Evolutionary conservation across 495 filamentous ascomycete genomes (phyloP).

Genomic region (Apiosordaria backusii): DNA sequence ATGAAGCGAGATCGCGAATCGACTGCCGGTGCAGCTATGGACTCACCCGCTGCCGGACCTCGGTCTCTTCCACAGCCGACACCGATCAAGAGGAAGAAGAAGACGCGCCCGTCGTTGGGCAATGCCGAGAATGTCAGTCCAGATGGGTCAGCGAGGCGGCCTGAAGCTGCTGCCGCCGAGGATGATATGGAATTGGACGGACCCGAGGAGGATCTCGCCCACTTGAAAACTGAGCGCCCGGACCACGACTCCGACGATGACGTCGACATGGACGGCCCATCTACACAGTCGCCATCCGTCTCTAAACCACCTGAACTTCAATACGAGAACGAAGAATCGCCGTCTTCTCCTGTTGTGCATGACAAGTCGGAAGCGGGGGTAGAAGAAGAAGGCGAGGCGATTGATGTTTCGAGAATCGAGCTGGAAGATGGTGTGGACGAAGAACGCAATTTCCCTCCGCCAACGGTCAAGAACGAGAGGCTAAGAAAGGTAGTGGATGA

Average conservation of each 20-base stretch:
- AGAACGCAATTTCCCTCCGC: background rate
- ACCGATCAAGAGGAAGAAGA: background rate
- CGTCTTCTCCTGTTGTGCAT: background rate
- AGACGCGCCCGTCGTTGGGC: background rate
- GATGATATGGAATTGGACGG: background rate
- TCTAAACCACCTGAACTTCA: background rate
- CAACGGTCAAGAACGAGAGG: background rate
- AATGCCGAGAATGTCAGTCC: background rate
- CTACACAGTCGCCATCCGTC: background rate
- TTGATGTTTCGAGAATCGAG: background rate
- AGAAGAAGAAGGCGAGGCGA: background rate
- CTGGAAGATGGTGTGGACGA: background rate
- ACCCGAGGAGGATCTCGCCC: background rate
- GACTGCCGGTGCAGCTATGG: background rate
- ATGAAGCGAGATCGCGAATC: background rate
- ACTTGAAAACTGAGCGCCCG: background rate
- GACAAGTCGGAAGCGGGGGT: background rate
- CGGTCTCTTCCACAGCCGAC: background rate
- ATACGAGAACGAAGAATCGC: background rate
- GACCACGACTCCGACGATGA: background rate
- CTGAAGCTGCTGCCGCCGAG: background rate
- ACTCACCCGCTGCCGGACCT: background rate
- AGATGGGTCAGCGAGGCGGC: background rate
- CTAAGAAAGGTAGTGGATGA: background rate
- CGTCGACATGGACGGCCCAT: background rate